Evolutionary conservation across 2,329 filamentous ascomycete genomes (phyloP).

Genomic region (Chaetomium sp.): DNA sequence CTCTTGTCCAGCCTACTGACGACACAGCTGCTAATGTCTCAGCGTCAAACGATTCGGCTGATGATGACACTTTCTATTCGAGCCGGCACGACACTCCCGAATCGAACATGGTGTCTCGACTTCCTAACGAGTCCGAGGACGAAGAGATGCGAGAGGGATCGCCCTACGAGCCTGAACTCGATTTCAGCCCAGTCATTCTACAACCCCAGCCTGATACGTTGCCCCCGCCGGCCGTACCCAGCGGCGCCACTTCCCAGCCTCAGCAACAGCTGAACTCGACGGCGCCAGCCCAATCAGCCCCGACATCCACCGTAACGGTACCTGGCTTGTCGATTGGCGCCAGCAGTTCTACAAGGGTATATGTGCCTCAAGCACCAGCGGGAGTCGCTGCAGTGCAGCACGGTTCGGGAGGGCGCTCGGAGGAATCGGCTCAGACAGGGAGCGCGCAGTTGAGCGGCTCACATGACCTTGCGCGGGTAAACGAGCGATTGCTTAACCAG

Average conservation of each 20-base stretch:
- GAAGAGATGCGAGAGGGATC: constrained; percentile 44
- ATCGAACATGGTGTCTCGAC: constrained; percentile 50
- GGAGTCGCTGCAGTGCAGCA: constrained; percentile 44
- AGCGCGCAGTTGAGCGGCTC: constrained; percentile 43
- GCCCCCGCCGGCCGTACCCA: constrained; percentile 11
- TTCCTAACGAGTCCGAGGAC: constrained; percentile 51
- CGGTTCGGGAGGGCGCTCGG: constrained; percentile 47
- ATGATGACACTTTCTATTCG: constrained; percentile 95
- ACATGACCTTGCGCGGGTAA: constrained; percentile 40
- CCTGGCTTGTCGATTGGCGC: constrained; percentile 29
- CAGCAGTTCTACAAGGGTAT: constrained; percentile 15
- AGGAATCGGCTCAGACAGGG: constrained; percentile 45
- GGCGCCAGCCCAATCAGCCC: background rate
- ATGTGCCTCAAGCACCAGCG: constrained; percentile 20
- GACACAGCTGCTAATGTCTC: constrained; percentile 60
- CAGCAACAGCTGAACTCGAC: constrained; percentile 1
- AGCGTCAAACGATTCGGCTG: constrained; percentile 75
- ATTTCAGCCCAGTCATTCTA: constrained; percentile 31
- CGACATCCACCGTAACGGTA: constrained; percentile 10
- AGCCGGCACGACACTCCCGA: constrained; percentile 83
- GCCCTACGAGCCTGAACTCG: constrained; percentile 41
- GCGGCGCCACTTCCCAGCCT: constrained; percentile 13
- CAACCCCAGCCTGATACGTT: constrained; percentile 18
- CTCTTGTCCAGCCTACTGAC: constrained; percentile 61
- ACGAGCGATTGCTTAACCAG: constrained; percentile 44